Conservation (phyloP, 83 land plant genomes). For the Isoetes engelmannii region DNA sequence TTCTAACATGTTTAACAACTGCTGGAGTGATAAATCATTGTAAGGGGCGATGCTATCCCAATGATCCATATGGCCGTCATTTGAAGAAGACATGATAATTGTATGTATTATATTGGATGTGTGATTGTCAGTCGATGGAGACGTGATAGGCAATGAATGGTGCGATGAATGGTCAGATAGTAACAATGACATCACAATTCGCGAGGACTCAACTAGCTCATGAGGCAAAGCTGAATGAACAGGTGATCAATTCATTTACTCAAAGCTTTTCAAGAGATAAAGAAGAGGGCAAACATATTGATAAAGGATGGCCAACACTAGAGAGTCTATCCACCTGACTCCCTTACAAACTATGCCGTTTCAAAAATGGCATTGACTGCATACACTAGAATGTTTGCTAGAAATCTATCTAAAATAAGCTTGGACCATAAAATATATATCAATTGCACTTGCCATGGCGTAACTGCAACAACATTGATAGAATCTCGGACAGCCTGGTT, state of each 20-base stretch:
- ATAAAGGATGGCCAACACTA: slow-evolving; percentile 40
- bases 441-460: slow-evolving; percentile 51
- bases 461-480: too few species aligned
- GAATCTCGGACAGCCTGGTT: too few species aligned
- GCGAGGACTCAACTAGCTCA: slow-evolving; percentile 21
- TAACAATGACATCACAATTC: too few species aligned
- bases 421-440: slow-evolving; percentile 35
- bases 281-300: slow-evolving; percentile 20
- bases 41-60: too few species aligned
- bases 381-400: slow-evolving; percentile 54
- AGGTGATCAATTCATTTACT: slow-evolving; percentile 35
- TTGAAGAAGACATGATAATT: too few species aligned
- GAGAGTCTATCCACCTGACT: background rate
- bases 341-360: slow-evolving; percentile 26
- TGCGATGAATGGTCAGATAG: too few species aligned
- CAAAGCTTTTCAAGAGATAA: slow-evolving; percentile 35
- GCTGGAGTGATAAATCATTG: too few species aligned
- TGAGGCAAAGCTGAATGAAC: slow-evolving; percentile 22
- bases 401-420: slow-evolving; percentile 1
- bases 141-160: too few species aligned
- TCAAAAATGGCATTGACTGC: slow-evolving; percentile 55
- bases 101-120: too few species aligned
- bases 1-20: too few species aligned
- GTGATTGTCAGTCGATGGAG: too few species aligned
- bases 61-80: too few species aligned